Evolutionary conservation across 179 eudicot species (phyloP).

Genomic region (Silene coronaria): DNA sequence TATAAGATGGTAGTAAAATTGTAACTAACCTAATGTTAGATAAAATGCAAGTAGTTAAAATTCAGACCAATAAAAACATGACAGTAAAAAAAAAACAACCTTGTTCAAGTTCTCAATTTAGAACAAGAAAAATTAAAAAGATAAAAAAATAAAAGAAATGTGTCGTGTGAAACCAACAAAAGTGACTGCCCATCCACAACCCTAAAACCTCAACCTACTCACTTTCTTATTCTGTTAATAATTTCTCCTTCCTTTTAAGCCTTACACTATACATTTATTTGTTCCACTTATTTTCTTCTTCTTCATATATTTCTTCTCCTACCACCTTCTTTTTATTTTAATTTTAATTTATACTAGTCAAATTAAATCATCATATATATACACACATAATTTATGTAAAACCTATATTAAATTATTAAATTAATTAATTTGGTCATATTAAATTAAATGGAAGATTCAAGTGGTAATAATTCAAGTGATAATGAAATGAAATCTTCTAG

Average conservation of each 20-base stretch:
- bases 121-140: neutral
- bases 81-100: neutral
- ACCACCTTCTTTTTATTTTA: constrained; percentile 10
- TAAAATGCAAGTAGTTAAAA: constrained; percentile 10
- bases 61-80: neutral
- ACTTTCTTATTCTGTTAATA: constrained; percentile 34
- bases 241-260: constrained; percentile 21
- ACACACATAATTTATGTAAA: neutral
- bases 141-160: constrained; percentile 6
- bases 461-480: constrained; percentile 39
- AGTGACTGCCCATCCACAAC: constrained; percentile 79
- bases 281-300: neutral
- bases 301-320: neutral
- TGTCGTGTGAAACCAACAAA: constrained; percentile 84
- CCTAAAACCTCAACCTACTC: constrained; percentile 56
- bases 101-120: constrained; percentile 2
- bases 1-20: neutral
- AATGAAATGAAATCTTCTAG: constrained; percentile 36
- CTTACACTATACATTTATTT: constrained; percentile 21
- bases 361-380: constrained; percentile 5
- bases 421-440: neutral
- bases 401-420: neutral
- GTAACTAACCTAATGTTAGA: neutral
- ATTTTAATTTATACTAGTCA: constrained; percentile 13
- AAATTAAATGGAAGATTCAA: constrained; percentile 31